Conservation (phyloP, 108 stramenopile genomes). For the Pseudonitzschia multiseries region DNA sequence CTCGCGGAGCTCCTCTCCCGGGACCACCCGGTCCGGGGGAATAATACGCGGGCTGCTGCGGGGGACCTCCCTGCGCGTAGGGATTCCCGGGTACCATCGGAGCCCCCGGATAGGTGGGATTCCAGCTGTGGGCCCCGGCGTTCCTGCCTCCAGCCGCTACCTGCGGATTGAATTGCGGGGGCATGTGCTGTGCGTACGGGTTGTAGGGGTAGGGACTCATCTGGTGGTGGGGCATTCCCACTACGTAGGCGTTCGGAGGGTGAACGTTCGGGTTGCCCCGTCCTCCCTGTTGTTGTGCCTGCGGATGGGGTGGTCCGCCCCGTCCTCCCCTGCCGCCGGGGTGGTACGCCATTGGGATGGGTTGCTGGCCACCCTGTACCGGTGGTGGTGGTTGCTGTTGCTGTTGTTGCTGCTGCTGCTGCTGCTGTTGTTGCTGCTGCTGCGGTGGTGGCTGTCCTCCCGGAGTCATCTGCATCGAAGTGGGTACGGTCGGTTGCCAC, state of each 20-base stretch:
- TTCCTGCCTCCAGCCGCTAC: background rate
- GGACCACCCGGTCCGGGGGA: background rate
- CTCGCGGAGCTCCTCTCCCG: background rate
- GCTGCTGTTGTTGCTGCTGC: conserved; percentile 30
- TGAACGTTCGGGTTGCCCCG: background rate
- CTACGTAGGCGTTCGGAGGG: conserved; percentile 21
- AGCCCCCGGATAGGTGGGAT: conserved; percentile 26
- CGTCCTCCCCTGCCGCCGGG: conserved; percentile 4
- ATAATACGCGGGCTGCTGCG: background rate
- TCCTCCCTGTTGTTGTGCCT: too few relatives aligned
- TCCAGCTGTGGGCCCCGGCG: conserved; percentile 21
- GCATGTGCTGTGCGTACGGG: conserved; percentile 25
- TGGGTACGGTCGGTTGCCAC: conserved; percentile 42
- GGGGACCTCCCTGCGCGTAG: conserved; percentile 8
- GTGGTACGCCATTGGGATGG: conserved; percentile 4
- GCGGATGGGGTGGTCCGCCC: conserved; percentile 1
- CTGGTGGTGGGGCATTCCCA: conserved; percentile 23
- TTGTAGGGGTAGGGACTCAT: conserved; percentile 9
- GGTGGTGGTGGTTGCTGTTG: conserved; percentile 5
- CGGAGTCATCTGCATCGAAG: conserved; percentile 25
- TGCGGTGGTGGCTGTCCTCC: conserved; percentile 9
- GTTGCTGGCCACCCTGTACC: conserved; percentile 6
- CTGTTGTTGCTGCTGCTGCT: conserved; percentile 16
- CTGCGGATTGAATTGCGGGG: conserved; percentile 10
- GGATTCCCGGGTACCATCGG: conserved; percentile 12